phyloP scores from a whole-genome alignment of 2,329 filamentous ascomycete species.

The Penicillium hordei region DNA sequence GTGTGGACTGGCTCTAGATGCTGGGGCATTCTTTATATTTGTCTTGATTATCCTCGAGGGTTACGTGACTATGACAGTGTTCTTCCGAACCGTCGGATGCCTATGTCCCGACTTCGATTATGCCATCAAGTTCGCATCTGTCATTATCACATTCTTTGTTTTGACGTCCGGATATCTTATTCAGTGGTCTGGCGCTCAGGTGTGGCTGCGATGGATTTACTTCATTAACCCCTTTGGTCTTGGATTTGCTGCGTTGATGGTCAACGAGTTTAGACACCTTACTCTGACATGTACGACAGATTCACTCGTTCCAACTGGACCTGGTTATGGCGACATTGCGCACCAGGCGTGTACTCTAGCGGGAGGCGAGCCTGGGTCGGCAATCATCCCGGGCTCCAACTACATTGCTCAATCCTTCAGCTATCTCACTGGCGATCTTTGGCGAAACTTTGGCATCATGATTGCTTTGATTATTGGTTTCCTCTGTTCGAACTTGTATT shows the following conservation, averaged over 20 bases:
- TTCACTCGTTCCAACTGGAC: slow-evolving; percentile 70
- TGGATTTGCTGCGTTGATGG: slow-evolving; percentile 75
- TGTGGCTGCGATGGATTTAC: slow-evolving; percentile 78
- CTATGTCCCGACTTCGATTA: slow-evolving; percentile 79
- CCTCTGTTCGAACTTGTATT: slow-evolving; percentile 38
- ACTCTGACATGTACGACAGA: slow-evolving; percentile 67
- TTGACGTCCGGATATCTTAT: slow-evolving; percentile 82
- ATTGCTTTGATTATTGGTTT: slow-evolving; percentile 38
- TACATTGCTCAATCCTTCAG: slow-evolving; percentile 70
- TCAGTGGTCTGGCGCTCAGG: slow-evolving; percentile 71
- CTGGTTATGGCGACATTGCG: slow-evolving; percentile 67
- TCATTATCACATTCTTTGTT: slow-evolving; percentile 78
- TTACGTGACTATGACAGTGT: slow-evolving; percentile 72
- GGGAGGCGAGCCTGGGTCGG: slow-evolving; percentile 66
- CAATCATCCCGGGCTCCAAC: slow-evolving; percentile 61
- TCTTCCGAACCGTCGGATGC: slow-evolving; percentile 74
- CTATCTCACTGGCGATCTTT: slow-evolving; percentile 67
- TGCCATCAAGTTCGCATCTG: slow-evolving; percentile 77
- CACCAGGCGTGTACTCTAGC: slow-evolving; percentile 79
- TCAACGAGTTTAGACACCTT: slow-evolving; percentile 76
- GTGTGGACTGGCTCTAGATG: slow-evolving; percentile 66
- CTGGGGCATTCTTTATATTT: slow-evolving; percentile 76
- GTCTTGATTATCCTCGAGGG: slow-evolving; percentile 67
- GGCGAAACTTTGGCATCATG: slow-evolving; percentile 58
- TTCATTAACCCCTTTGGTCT: slow-evolving; percentile 75